A percentile compares a stretch with the other conserved stretches of the same genome.
phyloP scores from a whole-genome alignment of 164 flowering plant species.

The Houttuynia cordata region DNA sequence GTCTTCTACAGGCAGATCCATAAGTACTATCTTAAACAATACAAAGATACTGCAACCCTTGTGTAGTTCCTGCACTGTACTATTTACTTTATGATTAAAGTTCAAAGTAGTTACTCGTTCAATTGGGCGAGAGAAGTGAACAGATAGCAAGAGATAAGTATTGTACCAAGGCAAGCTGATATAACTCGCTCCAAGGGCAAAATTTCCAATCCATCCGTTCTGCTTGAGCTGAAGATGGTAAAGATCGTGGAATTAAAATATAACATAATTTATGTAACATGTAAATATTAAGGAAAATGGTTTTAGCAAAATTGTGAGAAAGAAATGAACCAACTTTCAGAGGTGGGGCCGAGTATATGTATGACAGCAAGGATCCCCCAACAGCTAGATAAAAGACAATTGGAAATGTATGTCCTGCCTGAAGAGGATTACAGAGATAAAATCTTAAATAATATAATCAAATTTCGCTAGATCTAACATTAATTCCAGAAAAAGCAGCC shows the following conservation, averaged over 20 bases:
- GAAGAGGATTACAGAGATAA: slow-evolving; percentile 1
- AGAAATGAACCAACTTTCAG: slow-evolving; percentile 48
- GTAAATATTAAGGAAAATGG: slow-evolving; percentile 1
- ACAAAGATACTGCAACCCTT: neutral
- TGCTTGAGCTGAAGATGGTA: slow-evolving; percentile 68
- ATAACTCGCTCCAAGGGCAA: slow-evolving; percentile 92
- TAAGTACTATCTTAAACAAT: neutral
- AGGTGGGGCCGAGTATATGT: slow-evolving; percentile 96
- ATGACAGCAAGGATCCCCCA: slow-evolving; percentile 85
- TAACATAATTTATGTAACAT: neutral
- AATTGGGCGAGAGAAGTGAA: too few relatives aligned
- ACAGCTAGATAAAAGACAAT: slow-evolving; percentile 74
- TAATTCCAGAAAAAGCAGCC: neutral
- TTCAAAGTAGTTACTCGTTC: too few relatives aligned
- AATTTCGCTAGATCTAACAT: neutral
- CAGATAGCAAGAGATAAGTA: too few relatives aligned
- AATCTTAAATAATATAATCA: slow-evolving; percentile 1
- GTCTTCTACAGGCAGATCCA: neutral
- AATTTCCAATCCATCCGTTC: slow-evolving; percentile 97
- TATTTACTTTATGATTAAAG: neutral
- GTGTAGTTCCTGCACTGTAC: neutral
- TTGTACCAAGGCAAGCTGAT: slow-evolving; percentile 88
- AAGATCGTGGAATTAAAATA: neutral
- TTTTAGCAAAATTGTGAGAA: neutral
- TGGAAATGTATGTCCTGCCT: slow-evolving; percentile 90